phyloP scores from a whole-genome alignment of 2,329 filamentous ascomycete genomes.

The Rhynchosporium agropyri region DNA sequence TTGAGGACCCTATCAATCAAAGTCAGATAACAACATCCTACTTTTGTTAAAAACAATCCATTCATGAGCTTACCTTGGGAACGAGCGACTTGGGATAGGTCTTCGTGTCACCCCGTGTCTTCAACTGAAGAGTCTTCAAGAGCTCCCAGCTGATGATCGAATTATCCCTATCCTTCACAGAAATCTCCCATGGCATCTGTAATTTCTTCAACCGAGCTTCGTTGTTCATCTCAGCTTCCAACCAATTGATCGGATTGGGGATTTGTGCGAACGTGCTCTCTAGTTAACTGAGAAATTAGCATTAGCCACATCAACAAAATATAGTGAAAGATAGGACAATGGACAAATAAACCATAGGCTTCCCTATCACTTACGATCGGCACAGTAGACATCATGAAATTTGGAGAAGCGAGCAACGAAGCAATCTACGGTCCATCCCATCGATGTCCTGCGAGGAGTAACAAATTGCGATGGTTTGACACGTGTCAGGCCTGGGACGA shows the following conservation, averaged over 20 bases:
- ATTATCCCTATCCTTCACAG: not conserved
- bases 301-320: too few species aligned
- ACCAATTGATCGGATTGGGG: slow-evolving; percentile 24
- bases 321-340: too few species aligned
- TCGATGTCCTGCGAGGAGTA: slow-evolving; percentile 9
- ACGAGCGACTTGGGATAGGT: slow-evolving; percentile 11
- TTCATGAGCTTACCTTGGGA: not conserved
- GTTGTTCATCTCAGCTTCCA: slow-evolving; percentile 23
- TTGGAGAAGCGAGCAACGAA: slow-evolving; percentile 23
- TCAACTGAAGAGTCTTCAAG: slow-evolving; percentile 9
- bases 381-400: slow-evolving; percentile 7
- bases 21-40: not conserved
- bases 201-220: not conserved
- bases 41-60: too few species aligned
- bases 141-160: slow-evolving; percentile 15
- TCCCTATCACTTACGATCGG: not conserved
- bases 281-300: too few species aligned
- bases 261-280: slow-evolving; percentile 1
- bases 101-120: slow-evolving; percentile 9
- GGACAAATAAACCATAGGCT: too few species aligned
- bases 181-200: not conserved
- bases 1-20: not conserved
- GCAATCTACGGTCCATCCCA: slow-evolving; percentile 26
- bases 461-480: not conserved
- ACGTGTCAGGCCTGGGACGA: not conserved